A percentile compares a stretch with the other conserved stretches of the same genome.
Conservation (phyloP, 1,139 yeast species). For the Sugiyamaella paludigena region DNA sequence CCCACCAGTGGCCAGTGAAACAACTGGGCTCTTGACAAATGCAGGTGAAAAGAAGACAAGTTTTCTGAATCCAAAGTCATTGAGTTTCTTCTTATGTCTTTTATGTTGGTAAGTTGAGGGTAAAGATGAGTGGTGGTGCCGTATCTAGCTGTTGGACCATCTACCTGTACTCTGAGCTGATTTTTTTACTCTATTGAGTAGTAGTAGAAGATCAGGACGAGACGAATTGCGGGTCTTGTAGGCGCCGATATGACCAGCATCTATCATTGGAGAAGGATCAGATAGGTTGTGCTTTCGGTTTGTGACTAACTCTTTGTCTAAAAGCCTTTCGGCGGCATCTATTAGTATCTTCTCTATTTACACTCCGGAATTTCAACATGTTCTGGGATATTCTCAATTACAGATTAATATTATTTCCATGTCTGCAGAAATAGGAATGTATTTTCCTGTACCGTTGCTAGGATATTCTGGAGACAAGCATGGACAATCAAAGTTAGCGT, state of each 20-base stretch:
- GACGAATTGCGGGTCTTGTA: too few species aligned
- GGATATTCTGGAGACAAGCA: slow-evolving; percentile 83
- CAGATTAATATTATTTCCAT: slow-evolving; percentile 78
- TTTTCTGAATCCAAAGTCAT: slow-evolving; percentile 10
- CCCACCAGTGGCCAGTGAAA: slow-evolving; percentile 1
- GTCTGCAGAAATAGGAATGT: slow-evolving; percentile 75
- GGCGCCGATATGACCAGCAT: too few species aligned
- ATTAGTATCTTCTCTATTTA: slow-evolving; percentile 77
- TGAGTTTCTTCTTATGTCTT: slow-evolving; percentile 22
- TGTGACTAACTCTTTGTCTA: background rate
- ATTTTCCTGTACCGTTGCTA: slow-evolving; percentile 74
- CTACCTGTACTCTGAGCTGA: too few species aligned
- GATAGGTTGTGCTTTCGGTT: background rate
- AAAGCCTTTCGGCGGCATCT: slow-evolving; percentile 72
- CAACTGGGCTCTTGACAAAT: slow-evolving; percentile 5
- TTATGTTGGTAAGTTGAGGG: slow-evolving; percentile 22
- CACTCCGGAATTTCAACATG: slow-evolving; percentile 62
- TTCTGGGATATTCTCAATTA: slow-evolving; percentile 60
- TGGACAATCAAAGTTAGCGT: slow-evolving; percentile 74
- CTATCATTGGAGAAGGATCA: too few species aligned
- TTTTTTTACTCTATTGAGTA: too few species aligned
- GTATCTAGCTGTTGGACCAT: too few species aligned
- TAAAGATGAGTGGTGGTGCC: too few species aligned
- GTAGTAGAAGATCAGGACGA: background rate
- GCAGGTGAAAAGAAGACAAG: background rate